Evolutionary conservation across 2,329 filamentous ascomycete genomes (phyloP).

Genomic region (Xylaria multiplex): DNA sequence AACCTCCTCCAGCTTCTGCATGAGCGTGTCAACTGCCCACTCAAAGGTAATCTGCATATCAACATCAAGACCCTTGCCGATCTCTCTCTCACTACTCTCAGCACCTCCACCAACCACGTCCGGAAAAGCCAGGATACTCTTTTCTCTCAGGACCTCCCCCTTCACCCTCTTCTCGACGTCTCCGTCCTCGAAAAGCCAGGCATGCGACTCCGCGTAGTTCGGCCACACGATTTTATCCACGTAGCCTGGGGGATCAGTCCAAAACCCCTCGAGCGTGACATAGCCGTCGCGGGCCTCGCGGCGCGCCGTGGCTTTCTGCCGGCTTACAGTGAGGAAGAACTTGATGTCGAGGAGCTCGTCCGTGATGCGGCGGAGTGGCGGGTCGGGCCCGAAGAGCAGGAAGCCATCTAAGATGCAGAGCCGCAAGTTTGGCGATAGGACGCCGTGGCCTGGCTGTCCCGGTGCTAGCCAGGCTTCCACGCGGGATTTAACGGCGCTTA

Average conservation of each 20-base stretch:
- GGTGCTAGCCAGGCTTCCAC: conserved; percentile 60
- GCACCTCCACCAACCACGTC: conserved; percentile 37
- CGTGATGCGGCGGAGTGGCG: conserved; percentile 54
- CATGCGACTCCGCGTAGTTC: conserved; percentile 85
- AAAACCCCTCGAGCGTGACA: conserved; percentile 88
- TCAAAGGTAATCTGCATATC: conserved; percentile 70
- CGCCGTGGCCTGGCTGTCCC: conserved; percentile 55
- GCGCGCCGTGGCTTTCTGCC: conserved; percentile 69
- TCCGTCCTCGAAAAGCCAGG: conserved; percentile 78
- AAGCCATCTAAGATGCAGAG: conserved; percentile 90
- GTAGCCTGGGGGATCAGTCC: conserved; percentile 93
- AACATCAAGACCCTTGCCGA: conserved; percentile 51
- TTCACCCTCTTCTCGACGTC: conserved; percentile 70
- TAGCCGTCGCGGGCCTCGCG: conserved; percentile 78
- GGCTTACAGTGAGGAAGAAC: conserved; percentile 79
- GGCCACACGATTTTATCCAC: conserved; percentile 97
- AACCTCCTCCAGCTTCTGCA: conserved; percentile 56
- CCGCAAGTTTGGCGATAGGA: conserved; percentile 50
- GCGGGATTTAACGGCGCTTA: conserved; percentile 58
- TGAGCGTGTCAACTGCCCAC: conserved; percentile 74
- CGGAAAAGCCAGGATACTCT: conserved; percentile 61
- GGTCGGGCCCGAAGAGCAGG: conserved; percentile 73
- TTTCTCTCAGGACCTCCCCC: conserved; percentile 55
- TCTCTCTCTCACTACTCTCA: not conserved
- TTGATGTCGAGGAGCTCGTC: conserved; percentile 74